Base-by-base conservation (phyloP, 257 asterid species). In the Striga asiatica region DNA sequence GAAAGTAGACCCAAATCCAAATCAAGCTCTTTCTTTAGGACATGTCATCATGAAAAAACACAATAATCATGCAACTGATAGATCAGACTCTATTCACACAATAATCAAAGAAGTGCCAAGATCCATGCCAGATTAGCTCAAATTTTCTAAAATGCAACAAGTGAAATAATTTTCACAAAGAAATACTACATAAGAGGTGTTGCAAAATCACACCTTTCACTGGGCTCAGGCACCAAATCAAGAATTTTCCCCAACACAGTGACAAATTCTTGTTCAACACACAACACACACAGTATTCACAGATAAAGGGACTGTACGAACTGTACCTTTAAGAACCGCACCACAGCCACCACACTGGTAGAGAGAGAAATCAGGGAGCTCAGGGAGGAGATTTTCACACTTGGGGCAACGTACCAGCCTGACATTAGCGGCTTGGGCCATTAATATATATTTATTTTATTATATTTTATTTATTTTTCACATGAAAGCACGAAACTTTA, bases 321-420 rank as follows among this genome's bases (percentile, higher is more conserved):
- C 42, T 8, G 70, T 74, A 89, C 97, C 96, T 79, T 66, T 68
- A 21, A 89, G 93, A 79, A 83, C 94, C 50, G 96, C 77, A 56
- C 81, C 91, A 56, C 97, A 85, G 62, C 93, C 97, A 51, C 95
- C 97, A 70, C 97, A 89, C 73, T 78, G 82, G 72, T 85, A 89
- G 57, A 89, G 80, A 68, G 97, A 76, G 71, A 78, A 72, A 46
- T 78, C 89, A 38, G 92, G 88, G 19, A 76, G 84, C 77, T 85
- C 93, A 1, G 81, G 79, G 0, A 89, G 94, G 60, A 85, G 85
- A 78, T 85, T 85, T 52, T 76, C 97, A 64, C 96, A 89, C 70
- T 89, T 84, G 35, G 97, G 97, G 76, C 97, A 89, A 54, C 94
- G 96, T 51, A 89, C 94, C 66, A 85, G 31, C 69, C 94, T 68